A percentile compares a stretch with the other conserved stretches of the same genome.
These are phyloP conservation scores for Pythium monospermum DNA, from an alignment of 352 stramenopile genomes.

Conservation along the genomic window DNA sequence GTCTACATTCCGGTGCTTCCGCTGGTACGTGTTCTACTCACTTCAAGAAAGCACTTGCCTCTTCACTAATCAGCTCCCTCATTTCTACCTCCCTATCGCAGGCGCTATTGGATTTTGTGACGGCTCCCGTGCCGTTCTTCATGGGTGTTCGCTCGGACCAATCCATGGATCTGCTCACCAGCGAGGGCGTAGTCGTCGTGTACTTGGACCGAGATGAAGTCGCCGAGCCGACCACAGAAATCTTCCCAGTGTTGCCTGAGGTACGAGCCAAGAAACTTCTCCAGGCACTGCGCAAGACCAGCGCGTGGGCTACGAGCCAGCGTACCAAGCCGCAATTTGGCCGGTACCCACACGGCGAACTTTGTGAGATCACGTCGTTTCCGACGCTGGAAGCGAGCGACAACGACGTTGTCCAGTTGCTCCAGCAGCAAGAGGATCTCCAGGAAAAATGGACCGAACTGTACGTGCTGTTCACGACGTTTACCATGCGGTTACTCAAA, in stretches of 20 bases:
- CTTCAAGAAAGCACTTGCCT: too few relatives aligned
- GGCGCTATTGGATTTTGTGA: constrained; percentile 67
- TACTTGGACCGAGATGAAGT: constrained; percentile 69
- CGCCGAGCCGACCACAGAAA: constrained; percentile 31
- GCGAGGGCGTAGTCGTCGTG: constrained; percentile 61
- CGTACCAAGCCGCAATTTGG: constrained; percentile 20
- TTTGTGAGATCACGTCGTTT: constrained; percentile 21
- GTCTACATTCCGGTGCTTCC: constrained; percentile 75
- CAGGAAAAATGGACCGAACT: constrained; percentile 58
- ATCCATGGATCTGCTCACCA: constrained; percentile 30
- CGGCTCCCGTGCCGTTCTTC: constrained; percentile 70
- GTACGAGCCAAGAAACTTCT: constrained; percentile 58
- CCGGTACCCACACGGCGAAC: constrained; percentile 16
- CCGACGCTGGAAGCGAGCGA: constrained; percentile 20
- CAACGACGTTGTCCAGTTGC: constrained; percentile 20
- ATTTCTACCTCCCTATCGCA: constrained; percentile 10
- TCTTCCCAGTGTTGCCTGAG: constrained; percentile 46
- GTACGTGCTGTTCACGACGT: constrained; percentile 44
- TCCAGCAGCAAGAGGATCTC: constrained; percentile 40
- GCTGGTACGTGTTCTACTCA: too few relatives aligned
- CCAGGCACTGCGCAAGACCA: constrained; percentile 42
- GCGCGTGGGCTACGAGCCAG: constrained; percentile 38
- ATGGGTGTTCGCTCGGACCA: constrained; percentile 57
- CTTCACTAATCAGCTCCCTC: too few relatives aligned
- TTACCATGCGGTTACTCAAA: constrained; percentile 54